Evolutionary conservation across 176 grass and related monocot genomes (phyloP).

Genomic region (Oryza rufipogon): DNA sequence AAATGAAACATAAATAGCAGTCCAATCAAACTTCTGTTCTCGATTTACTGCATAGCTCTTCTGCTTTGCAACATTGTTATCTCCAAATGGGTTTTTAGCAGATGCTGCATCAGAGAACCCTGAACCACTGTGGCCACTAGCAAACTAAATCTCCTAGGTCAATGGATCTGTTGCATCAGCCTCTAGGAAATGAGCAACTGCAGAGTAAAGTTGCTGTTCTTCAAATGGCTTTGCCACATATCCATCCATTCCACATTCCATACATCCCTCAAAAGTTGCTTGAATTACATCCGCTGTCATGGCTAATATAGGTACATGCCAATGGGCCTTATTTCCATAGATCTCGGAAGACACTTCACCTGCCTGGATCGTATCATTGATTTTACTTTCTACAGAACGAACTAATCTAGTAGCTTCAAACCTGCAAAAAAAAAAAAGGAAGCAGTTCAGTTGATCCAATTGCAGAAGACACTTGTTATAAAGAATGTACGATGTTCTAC

Average conservation of each 20-base stretch:
- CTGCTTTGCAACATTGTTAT: not conserved
- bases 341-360: slow-evolving; percentile 34
- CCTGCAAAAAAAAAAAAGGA: slow-evolving; percentile 36
- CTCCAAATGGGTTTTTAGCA: not conserved
- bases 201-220: slow-evolving; percentile 68
- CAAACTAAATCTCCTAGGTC: not conserved
- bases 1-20: slow-evolving; percentile 3
- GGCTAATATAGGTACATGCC: slow-evolving; percentile 79
- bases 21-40: not conserved
- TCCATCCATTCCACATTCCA: slow-evolving; percentile 76
- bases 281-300: slow-evolving; percentile 92
- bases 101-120: slow-evolving; percentile 19
- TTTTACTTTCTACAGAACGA: slow-evolving; percentile 51
- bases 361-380: slow-evolving; percentile 54
- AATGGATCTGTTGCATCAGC: slow-evolving; percentile 39
- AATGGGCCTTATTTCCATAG: slow-evolving; percentile 43
- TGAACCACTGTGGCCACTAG: not conserved
- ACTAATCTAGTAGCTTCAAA: slow-evolving; percentile 78
- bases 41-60: not conserved
- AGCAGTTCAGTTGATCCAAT: slow-evolving; percentile 4
- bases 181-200: slow-evolving; percentile 72
- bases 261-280: slow-evolving; percentile 71
- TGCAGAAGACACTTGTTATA: slow-evolving; percentile 14
- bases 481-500: not conserved
- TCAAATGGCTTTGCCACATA: slow-evolving; percentile 88